Percentiles rank a stretch among this genome's conserved stretches.
Conservation (phyloP, 2,329 filamentous ascomycete genomes). For the Colletotrichum sp. region DNA sequence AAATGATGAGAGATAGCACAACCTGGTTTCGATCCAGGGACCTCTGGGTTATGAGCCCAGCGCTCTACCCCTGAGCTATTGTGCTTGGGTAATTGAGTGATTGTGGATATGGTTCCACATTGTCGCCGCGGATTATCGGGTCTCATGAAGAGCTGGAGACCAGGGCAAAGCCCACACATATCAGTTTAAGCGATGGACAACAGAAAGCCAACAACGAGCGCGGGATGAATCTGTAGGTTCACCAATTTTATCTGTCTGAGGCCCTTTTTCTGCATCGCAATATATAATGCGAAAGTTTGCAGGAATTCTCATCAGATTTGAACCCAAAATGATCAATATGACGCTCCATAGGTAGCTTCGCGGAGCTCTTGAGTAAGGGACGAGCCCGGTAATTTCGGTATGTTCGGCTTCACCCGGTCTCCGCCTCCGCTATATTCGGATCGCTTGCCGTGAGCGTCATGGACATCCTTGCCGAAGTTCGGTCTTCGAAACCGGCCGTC, state of each 20-base stretch:
- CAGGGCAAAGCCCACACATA: background rate
- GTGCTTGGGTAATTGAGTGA: background rate
- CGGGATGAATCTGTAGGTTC: too few relatives aligned
- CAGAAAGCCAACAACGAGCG: background rate
- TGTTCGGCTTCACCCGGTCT: background rate
- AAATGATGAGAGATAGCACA: background rate
- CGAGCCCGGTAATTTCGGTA: background rate
- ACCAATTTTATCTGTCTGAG: fast-evolving
- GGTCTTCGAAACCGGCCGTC: background rate
- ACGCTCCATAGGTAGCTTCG: background rate
- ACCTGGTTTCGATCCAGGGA: background rate
- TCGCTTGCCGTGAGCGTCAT: background rate
- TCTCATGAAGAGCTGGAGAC: background rate
- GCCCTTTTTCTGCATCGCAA: background rate
- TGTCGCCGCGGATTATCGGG: background rate
- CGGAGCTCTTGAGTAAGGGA: background rate
- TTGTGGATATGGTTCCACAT: background rate
- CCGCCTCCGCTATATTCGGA: background rate
- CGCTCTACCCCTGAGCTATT: background rate
- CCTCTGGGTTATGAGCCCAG: slow-evolving; percentile 7
- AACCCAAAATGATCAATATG: background rate
- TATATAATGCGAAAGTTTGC: background rate
- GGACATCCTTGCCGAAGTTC: background rate
- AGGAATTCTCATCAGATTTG: background rate
- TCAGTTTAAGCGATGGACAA: background rate